These are phyloP conservation scores for Cardamine occulta DNA, from an alignment of 345 rosid genomes.

Conservation along the genomic window DNA sequence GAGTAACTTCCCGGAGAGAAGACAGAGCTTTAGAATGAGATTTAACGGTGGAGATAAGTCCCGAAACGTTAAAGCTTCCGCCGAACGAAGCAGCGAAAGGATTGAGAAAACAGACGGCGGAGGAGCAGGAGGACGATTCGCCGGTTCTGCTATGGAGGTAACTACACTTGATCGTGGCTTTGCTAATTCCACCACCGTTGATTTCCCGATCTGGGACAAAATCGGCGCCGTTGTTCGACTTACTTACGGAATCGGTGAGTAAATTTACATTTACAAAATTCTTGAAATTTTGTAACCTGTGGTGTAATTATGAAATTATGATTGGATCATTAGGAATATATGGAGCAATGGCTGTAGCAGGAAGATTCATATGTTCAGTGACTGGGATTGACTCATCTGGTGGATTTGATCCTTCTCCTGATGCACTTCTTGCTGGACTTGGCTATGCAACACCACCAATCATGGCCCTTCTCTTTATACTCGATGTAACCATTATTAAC, in stretches of 20 bases:
- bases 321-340: constrained; percentile 64
- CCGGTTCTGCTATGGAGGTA: constrained; percentile 70
- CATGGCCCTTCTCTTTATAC: constrained; percentile 92
- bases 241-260: constrained; percentile 87
- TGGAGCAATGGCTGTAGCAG: constrained; percentile 90
- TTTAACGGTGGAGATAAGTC: constrained; percentile 33
- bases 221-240: constrained; percentile 88
- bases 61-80: constrained; percentile 51
- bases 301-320: not conserved
- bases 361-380: constrained; percentile 85
- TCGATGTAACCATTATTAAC: constrained; percentile 59
- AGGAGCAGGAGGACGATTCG: constrained; percentile 41
- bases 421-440: constrained; percentile 76
- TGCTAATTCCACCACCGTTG: constrained; percentile 53
- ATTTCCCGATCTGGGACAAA: constrained; percentile 88
- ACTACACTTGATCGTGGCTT: constrained; percentile 73
- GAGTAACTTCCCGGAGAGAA: constrained; percentile 38
- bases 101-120: constrained; percentile 54
- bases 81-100: constrained; percentile 55
- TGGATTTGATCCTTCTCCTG: constrained; percentile 75
- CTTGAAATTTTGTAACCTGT: not conserved
- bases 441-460: constrained; percentile 96
- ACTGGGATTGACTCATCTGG: constrained; percentile 85
- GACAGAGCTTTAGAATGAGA: constrained; percentile 37
- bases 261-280: not conserved